Evolutionary conservation across 306 rosid species (phyloP).

Genomic region (Rosa persica): DNA sequence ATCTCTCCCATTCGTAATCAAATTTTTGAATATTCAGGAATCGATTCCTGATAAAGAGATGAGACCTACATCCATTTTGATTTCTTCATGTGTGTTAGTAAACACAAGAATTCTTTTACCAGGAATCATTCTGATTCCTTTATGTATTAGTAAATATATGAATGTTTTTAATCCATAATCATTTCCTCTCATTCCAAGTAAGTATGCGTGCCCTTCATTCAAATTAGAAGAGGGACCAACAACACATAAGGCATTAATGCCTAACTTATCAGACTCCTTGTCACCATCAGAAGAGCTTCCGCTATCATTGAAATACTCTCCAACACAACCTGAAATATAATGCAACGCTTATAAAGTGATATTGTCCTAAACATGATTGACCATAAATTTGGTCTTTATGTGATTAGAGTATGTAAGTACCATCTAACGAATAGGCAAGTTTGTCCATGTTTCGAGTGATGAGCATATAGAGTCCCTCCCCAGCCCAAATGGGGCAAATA

Average conservation of each 20-base stretch:
- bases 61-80: too few species aligned
- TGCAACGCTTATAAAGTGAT: not conserved
- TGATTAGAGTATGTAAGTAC: conserved; percentile 33
- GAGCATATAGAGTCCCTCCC: conserved; percentile 59
- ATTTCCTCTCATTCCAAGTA: too few species aligned
- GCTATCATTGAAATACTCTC: conserved; percentile 36
- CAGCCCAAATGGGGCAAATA: conserved; percentile 90
- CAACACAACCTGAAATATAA: conserved; percentile 52
- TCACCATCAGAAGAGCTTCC: conserved; percentile 22
- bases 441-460: conserved; percentile 65
- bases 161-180: too few species aligned
- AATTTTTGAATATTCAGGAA: too few species aligned
- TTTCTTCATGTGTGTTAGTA: too few species aligned
- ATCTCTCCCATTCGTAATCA: too few species aligned
- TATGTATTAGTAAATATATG: too few species aligned
- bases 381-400: not conserved
- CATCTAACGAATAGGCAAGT: conserved; percentile 60
- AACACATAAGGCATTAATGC: not conserved
- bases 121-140: too few species aligned
- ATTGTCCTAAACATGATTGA: not conserved
- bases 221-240: not conserved
- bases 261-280: conserved; percentile 29
- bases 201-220: too few species aligned
- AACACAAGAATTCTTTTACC: too few species aligned
- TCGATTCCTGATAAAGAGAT: too few species aligned